phyloP scores from a whole-genome alignment of 139 green algal genomes.

The Axilococcus clingmanii region DNA sequence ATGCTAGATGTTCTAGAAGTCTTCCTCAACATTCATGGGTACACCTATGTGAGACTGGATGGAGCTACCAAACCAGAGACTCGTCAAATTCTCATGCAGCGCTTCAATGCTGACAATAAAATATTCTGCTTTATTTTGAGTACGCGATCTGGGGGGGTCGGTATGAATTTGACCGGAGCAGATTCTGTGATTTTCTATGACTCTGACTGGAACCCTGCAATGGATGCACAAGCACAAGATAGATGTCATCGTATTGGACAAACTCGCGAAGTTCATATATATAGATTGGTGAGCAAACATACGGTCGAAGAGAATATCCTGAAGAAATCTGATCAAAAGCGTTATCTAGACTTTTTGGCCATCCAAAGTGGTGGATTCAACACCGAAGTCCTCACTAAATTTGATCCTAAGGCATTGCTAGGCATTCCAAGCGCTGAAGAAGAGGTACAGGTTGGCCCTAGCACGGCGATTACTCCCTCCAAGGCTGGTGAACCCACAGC shows the following conservation, averaged over 20 bases:
- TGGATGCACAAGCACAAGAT: conserved; percentile 87
- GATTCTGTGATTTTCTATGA: conserved; percentile 99
- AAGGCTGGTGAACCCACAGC: conserved; percentile 34
- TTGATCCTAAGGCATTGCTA: conserved; percentile 37
- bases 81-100: conserved; percentile 81
- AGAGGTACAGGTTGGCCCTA: not conserved
- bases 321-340: conserved; percentile 93
- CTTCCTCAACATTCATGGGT: conserved; percentile 91
- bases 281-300: conserved; percentile 80
- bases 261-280: conserved; percentile 95
- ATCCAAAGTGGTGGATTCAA: conserved; percentile 91
- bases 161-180: conserved; percentile 96
- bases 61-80: conserved; percentile 93
- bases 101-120: conserved; percentile 82
- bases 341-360: conserved; percentile 88
- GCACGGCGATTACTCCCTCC: no score
- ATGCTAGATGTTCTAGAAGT: conserved; percentile 96
- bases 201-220: conserved; percentile 93
- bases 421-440: not conserved
- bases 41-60: conserved; percentile 94
- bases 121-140: conserved; percentile 95
- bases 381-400: conserved; percentile 55
- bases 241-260: conserved; percentile 95
- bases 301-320: conserved; percentile 99
- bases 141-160: conserved; percentile 88